phyloP scores from a whole-genome alignment of 2,329 filamentous ascomycete species.

The Ophiostoma perfectum region DNA sequence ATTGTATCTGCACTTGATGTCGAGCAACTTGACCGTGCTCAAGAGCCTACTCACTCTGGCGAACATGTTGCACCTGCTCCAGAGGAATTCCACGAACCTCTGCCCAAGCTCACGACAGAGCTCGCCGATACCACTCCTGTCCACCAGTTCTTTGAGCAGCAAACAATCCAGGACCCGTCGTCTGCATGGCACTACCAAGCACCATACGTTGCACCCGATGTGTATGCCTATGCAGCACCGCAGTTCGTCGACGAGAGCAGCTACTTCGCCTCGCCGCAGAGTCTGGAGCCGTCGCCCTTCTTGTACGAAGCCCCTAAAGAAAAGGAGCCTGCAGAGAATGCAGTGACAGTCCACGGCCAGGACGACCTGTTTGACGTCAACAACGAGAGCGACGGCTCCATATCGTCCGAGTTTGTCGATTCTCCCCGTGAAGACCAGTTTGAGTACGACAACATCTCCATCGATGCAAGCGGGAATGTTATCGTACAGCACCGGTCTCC shows the following conservation, averaged over 20 bases:
- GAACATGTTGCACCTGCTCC: too few relatives aligned
- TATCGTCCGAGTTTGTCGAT: slow-evolving; percentile 1
- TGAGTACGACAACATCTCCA: slow-evolving; percentile 11
- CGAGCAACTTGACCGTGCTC: not conserved
- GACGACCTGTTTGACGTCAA: slow-evolving; percentile 34
- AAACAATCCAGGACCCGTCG: not conserved
- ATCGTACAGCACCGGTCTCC: slow-evolving; percentile 13
- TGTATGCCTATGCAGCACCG: not conserved
- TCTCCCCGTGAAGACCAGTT: not conserved
- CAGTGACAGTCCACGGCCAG: slow-evolving; percentile 34
- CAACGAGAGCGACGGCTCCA: slow-evolving; percentile 19
- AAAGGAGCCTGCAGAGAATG: slow-evolving; percentile 27
- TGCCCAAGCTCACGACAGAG: not conserved
- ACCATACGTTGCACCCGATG: not conserved
- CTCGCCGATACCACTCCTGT: not conserved
- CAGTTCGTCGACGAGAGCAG: slow-evolving; percentile 20
- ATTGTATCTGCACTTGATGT: not conserved
- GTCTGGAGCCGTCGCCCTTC: slow-evolving; percentile 13
- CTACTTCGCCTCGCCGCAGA: slow-evolving; percentile 21
- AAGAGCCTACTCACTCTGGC: too few relatives aligned
- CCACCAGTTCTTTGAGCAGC: not conserved
- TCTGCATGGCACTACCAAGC: slow-evolving; percentile 15
- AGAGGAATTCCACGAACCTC: not conserved
- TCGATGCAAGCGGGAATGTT: slow-evolving; percentile 1
- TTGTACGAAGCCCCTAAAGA: slow-evolving; percentile 11